Conservation (phyloP, 139 green algal genomes). For the Chlamydomonas incerta region DNA sequence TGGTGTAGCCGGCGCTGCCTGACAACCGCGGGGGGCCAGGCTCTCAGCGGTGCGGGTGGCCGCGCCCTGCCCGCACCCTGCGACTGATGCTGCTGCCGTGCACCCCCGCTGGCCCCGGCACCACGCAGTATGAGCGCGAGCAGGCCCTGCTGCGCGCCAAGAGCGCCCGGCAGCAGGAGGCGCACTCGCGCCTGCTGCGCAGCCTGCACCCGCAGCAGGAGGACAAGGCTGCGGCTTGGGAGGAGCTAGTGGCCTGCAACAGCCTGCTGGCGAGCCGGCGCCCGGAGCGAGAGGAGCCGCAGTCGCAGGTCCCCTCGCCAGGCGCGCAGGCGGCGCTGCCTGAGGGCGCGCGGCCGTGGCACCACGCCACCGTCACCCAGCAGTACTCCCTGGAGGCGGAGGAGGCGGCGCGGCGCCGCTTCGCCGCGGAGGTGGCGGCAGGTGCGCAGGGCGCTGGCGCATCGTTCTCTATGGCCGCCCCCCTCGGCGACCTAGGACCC, state of each 20-base stretch:
- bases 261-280: neutral
- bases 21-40: too few relatives aligned
- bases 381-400: neutral
- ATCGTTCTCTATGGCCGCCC: too few relatives aligned
- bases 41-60: too few relatives aligned
- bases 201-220: conserved; percentile 17
- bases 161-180: conserved; percentile 22
- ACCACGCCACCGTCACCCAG: conserved; percentile 24
- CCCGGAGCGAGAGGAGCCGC: neutral
- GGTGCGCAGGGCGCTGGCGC: neutral
- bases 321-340: neutral
- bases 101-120: too few relatives aligned
- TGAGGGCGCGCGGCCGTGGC: conserved; percentile 24
- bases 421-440: conserved; percentile 30
- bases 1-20: too few relatives aligned
- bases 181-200: conserved; percentile 8
- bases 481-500: too few relatives aligned
- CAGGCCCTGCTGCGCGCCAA: conserved; percentile 14
- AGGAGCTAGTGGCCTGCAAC: conserved; percentile 11
- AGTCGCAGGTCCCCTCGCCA: neutral
- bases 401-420: conserved; percentile 21
- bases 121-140: conserved; percentile 28
- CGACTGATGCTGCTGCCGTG: too few relatives aligned
- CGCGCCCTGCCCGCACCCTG: too few relatives aligned
- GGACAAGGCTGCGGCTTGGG: conserved; percentile 4